Percentiles rank a stretch among this genome's conserved stretches.
Conservation (phyloP, 306 rosid genomes). For the Adenanthera pavonina region DNA sequence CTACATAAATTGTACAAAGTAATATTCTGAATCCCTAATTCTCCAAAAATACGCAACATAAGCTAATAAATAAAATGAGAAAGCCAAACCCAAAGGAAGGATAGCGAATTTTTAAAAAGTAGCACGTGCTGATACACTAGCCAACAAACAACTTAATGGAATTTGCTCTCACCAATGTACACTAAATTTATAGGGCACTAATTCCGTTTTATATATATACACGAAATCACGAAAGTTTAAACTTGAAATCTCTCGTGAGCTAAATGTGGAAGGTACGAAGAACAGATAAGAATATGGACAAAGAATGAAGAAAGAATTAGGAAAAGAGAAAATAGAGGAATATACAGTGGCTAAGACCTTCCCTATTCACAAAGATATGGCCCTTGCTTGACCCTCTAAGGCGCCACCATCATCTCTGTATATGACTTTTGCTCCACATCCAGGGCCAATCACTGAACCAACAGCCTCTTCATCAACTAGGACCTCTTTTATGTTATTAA, state of each 20-base stretch:
- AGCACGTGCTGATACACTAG: not conserved
- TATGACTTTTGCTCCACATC: slow-evolving; percentile 70
- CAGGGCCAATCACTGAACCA: slow-evolving; percentile 55
- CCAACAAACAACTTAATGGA: not conserved
- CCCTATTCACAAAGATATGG: slow-evolving; percentile 23
- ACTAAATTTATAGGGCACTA: not conserved
- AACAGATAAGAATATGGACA: not conserved
- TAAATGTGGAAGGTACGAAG: not conserved
- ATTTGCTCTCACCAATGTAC: not conserved
- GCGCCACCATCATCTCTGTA: slow-evolving; percentile 40
- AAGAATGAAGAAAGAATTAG: not conserved
- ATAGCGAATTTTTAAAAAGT: not conserved
- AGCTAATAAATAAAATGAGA: too few relatives aligned
- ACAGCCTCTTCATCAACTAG: slow-evolving; percentile 83
- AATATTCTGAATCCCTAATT: too few relatives aligned
- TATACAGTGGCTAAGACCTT: not conserved
- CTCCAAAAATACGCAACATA: too few relatives aligned
- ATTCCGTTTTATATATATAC: not conserved
- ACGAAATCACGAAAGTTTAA: not conserved
- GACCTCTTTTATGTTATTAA: slow-evolving; percentile 48
- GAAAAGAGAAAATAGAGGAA: not conserved
- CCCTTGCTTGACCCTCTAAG: slow-evolving; percentile 34
- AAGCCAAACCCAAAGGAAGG: not conserved
- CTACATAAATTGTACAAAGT: too few relatives aligned
- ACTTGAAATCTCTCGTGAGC: not conserved